Evolutionary conservation across 768 basidiomycete genomes (phyloP).

Genomic region (Russula sp.): DNA sequence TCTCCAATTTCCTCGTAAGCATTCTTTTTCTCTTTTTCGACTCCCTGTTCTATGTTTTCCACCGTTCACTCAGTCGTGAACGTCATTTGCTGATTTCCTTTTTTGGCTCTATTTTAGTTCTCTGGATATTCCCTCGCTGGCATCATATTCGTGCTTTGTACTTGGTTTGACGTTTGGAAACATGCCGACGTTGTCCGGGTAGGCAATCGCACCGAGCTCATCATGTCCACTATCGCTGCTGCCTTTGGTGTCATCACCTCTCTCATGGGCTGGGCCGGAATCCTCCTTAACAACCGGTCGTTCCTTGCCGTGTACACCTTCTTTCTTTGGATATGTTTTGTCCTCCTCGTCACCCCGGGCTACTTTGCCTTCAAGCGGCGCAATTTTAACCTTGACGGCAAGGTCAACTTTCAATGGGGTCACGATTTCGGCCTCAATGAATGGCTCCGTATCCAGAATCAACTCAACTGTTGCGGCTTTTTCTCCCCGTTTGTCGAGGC

Average conservation of each 20-base stretch:
- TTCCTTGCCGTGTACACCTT: conserved; percentile 75
- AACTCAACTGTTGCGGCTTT: conserved; percentile 77
- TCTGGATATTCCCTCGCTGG: conserved; percentile 57
- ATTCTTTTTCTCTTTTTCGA: background rate
- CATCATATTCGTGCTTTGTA: conserved; percentile 64
- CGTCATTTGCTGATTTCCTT: conserved; percentile 10
- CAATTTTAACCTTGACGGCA: conserved; percentile 78
- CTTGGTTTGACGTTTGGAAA: conserved; percentile 73
- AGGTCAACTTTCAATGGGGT: conserved; percentile 77
- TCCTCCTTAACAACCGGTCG: conserved; percentile 78
- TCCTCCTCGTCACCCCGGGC: conserved; percentile 67
- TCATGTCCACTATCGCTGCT: conserved; percentile 68
- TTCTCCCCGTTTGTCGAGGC: conserved; percentile 79
- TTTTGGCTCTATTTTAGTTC: conserved; percentile 40
- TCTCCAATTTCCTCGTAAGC: conserved; percentile 58
- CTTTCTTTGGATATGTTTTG: conserved; percentile 71
- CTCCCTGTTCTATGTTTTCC: background rate
- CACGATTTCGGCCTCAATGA: conserved; percentile 55
- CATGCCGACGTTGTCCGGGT: conserved; percentile 70
- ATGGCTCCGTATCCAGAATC: conserved; percentile 67
- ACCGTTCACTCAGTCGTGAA: background rate
- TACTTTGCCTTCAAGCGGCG: conserved; percentile 74
- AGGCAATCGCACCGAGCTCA: conserved; percentile 63
- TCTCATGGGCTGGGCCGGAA: conserved; percentile 72
- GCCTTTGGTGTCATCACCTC: conserved; percentile 59